These are phyloP conservation scores for Phytomonas serpens DNA, from an alignment of 208 protist species.

Conservation along the genomic window DNA sequence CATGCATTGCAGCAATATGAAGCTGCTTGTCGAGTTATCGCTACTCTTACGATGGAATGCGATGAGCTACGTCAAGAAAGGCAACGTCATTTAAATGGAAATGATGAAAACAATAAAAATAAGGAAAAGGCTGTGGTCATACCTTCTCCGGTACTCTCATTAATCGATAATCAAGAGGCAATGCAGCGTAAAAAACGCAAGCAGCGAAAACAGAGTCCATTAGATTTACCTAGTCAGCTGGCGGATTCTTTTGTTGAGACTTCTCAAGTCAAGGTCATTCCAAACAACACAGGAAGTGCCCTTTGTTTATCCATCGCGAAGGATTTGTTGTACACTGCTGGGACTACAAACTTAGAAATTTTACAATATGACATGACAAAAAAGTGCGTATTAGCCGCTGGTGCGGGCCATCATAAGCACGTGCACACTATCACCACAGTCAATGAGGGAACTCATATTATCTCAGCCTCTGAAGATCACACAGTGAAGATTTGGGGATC, in stretches of 20 bases:
- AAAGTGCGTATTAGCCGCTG: slow-evolving; percentile 18
- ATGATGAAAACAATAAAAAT: slow-evolving; percentile 7
- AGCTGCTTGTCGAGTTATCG: slow-evolving; percentile 97
- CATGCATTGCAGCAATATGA: slow-evolving; percentile 98
- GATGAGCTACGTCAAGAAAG: slow-evolving; percentile 20
- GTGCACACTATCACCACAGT: slow-evolving; percentile 35
- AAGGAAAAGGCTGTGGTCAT: slow-evolving; percentile 19
- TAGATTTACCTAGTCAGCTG: not conserved
- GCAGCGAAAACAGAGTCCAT: slow-evolving; percentile 15
- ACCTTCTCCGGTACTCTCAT: slow-evolving; percentile 24
- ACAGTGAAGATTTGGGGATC: slow-evolving; percentile 96
- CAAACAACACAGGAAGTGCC: not conserved
- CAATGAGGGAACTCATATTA: slow-evolving; percentile 44
- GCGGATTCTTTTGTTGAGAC: not conserved
- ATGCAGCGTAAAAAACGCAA: slow-evolving; percentile 32
- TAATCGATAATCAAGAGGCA: slow-evolving; percentile 26
- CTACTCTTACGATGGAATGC: slow-evolving; percentile 83
- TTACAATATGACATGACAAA: slow-evolving; percentile 27
- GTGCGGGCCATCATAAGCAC: slow-evolving; percentile 40
- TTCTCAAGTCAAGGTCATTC: not conserved
- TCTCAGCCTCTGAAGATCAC: slow-evolving; percentile 96
- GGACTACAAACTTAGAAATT: slow-evolving; percentile 17
- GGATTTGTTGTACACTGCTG: slow-evolving; percentile 11
- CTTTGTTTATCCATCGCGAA: slow-evolving; percentile 2
- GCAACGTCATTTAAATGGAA: slow-evolving; percentile 7